A percentile compares a stretch with the other conserved stretches of the same genome.
Conservation (phyloP, 2,329 filamentous ascomycete genomes). For the Botrytis hyacinthi region DNA sequence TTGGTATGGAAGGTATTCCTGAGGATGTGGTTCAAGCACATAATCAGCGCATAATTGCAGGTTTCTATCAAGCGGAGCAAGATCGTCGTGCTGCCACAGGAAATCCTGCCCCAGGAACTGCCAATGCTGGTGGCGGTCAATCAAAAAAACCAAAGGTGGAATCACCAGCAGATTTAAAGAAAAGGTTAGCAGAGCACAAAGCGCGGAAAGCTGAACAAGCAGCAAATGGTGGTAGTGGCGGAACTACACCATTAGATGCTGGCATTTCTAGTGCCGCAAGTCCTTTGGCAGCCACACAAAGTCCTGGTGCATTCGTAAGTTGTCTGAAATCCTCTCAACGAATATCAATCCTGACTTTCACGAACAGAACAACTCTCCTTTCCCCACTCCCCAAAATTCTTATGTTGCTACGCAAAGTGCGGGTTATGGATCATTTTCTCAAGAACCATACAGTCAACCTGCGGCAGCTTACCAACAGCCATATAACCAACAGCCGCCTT, state of each 20-base stretch:
- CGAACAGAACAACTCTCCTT: slow-evolving; percentile 38
- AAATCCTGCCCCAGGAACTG: slow-evolving; percentile 68
- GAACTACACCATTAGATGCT: slow-evolving; percentile 49
- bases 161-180: slow-evolving; percentile 73
- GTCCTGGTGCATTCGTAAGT: slow-evolving; percentile 59
- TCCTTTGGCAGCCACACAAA: slow-evolving; percentile 49
- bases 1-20: slow-evolving; percentile 96
- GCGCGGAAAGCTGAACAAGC: slow-evolving; percentile 63
- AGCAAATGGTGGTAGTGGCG: slow-evolving; percentile 54
- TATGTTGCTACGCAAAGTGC: slow-evolving; percentile 37
- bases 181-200: slow-evolving; percentile 74
- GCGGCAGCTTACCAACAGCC: slow-evolving; percentile 45
- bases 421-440: slow-evolving; percentile 39
- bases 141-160: slow-evolving; percentile 73
- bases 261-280: slow-evolving; percentile 40
- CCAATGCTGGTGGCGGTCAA: slow-evolving; percentile 56
- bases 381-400: slow-evolving; percentile 33
- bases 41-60: slow-evolving; percentile 79
- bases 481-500: slow-evolving; percentile 39
- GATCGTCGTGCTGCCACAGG: slow-evolving; percentile 80
- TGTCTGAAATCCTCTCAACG: not conserved
- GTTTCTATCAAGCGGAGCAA: slow-evolving; percentile 81
- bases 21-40: slow-evolving; percentile 80
- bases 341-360: slow-evolving; percentile 23
- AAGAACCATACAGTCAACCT: slow-evolving; percentile 41